Evolutionary conservation across 2,329 filamentous ascomycete genomes (phyloP), one percentile per base, ranked within the genome.

Genomic region (Hymenoscyphus occultus): DNA sequence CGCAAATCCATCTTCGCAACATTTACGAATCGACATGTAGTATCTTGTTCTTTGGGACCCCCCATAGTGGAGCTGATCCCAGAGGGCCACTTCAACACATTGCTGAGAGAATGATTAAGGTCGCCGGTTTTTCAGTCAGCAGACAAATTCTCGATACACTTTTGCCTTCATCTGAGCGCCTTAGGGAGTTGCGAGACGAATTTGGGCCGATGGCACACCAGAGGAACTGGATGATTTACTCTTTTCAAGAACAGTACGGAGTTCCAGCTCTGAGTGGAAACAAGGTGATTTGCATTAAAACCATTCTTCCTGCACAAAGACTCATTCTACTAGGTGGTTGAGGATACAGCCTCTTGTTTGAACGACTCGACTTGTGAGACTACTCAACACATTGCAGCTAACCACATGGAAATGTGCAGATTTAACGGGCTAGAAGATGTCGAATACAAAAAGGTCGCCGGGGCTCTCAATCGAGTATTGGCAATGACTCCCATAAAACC

Each of bases 11-110:
- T 54, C 57, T 63, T 22, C 54, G 35, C 32, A 57, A 19, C 13
- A 83, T 92, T 63, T 91, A 84, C 71, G 82, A 91, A 5, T 90
- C 88, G 0, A 92, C 90, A 0, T 92, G 87, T 72, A 90, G 86
- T 31, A 84, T 92, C 64, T 80, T 92, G 39, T 93, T 93, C 74
- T 81, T 93, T 54, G 90, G 90, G 10, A 92, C 90, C 6, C 90
- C 90, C 5, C 90, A 92, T 75, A 84, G 83, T 14, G 90, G 89
- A 12, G 86, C 88, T 1, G 86, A 86, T 67, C 77, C 87, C 19
- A 59, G 56, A 59, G 60, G 59, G 14, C 39, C 64, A 4, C 57
- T 67, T 31, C 63, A 62, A 28, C 62, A 62, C 2, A 51, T 65
- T 67, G 63, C 56, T 3, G 62, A 66, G 48, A 58, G 28, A 5